A percentile compares a stretch with the other conserved stretches of the same genome.
Conservation (phyloP, 2,329 filamentous ascomycete species). For the Raffaelea albimanens region DNA sequence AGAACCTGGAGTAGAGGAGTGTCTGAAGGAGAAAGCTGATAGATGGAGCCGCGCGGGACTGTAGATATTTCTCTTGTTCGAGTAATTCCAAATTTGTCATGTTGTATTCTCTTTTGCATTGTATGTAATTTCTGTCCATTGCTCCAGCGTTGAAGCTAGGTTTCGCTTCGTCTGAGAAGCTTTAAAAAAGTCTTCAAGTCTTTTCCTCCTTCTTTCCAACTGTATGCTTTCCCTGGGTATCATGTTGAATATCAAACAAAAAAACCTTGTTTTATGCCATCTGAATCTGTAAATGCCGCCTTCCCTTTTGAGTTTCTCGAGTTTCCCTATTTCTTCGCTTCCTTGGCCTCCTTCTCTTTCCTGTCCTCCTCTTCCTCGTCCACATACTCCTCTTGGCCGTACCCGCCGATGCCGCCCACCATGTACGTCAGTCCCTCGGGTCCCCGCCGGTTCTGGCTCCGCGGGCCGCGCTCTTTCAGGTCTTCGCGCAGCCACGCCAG, state of each 20-base stretch:
- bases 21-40: background rate
- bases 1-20: conserved; percentile 13
- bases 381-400: conserved; percentile 41
- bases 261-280: background rate
- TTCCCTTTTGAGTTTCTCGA: too few relatives aligned
- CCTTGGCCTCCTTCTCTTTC: background rate
- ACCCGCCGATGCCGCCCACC: conserved; percentile 44
- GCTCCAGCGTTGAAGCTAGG: conserved; percentile 1
- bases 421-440: conserved; percentile 57
- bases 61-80: too few relatives aligned
- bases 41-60: too few relatives aligned
- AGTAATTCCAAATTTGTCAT: too few relatives aligned
- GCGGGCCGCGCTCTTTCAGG: conserved; percentile 66
- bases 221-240: conserved; percentile 4
- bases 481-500: conserved; percentile 80
- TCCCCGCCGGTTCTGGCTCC: conserved; percentile 45
- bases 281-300: background rate
- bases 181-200: too few relatives aligned
- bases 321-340: background rate
- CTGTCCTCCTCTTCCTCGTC: conserved; percentile 4
- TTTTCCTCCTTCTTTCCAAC: too few relatives aligned
- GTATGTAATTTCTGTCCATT: background rate
- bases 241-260: background rate
- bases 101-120: too few relatives aligned
- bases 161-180: too few relatives aligned